A percentile compares a stretch with the other conserved stretches of the same genome.
Conservation (phyloP, 2,329 filamentous ascomycete species). For the Fusarium goolgardi region DNA sequence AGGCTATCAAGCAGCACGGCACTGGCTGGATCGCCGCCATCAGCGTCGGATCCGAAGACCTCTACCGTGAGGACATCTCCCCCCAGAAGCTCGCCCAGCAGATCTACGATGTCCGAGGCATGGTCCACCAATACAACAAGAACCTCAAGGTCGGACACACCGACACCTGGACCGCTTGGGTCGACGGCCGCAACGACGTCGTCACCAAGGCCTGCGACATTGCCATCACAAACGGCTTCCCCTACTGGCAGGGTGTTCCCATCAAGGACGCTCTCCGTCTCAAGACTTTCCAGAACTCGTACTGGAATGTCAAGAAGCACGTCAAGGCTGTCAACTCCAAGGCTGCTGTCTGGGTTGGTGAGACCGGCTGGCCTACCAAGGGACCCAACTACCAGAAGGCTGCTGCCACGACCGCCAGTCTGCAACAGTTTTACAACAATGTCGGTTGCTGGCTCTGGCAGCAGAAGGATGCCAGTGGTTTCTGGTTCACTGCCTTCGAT, state of each 20-base stretch:
- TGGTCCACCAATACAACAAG: conserved; percentile 43
- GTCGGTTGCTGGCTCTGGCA: conserved; percentile 42
- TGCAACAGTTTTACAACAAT: conserved; percentile 41
- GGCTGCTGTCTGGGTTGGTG: conserved; percentile 40
- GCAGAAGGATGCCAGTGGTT: conserved; percentile 34
- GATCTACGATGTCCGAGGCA: conserved; percentile 44
- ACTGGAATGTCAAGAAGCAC: conserved; percentile 37
- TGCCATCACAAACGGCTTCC: conserved; percentile 44
- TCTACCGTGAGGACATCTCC: conserved; percentile 43
- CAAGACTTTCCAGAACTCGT: conserved; percentile 44
- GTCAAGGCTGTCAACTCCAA: conserved; percentile 39
- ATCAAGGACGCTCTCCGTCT: conserved; percentile 41
- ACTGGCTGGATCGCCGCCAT: conserved; percentile 44
- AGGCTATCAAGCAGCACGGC: conserved; percentile 43
- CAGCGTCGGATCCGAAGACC: conserved; percentile 42
- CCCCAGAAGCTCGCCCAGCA: conserved; percentile 42
- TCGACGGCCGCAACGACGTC: conserved; percentile 42
- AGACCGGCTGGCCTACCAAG: conserved; percentile 41
- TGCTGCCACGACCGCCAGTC: conserved; percentile 17
- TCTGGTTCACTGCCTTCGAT: conserved; percentile 45
- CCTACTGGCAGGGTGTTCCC: conserved; percentile 43
- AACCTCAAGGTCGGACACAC: conserved; percentile 44
- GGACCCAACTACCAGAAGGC: conserved; percentile 40
- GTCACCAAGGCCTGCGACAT: conserved; percentile 43
- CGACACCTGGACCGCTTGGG: conserved; percentile 45